Percentiles rank a stretch among this genome's conserved stretches.
Evolutionary conservation across 306 rosid species (phyloP).

Genomic region (Cajanus cajan): DNA sequence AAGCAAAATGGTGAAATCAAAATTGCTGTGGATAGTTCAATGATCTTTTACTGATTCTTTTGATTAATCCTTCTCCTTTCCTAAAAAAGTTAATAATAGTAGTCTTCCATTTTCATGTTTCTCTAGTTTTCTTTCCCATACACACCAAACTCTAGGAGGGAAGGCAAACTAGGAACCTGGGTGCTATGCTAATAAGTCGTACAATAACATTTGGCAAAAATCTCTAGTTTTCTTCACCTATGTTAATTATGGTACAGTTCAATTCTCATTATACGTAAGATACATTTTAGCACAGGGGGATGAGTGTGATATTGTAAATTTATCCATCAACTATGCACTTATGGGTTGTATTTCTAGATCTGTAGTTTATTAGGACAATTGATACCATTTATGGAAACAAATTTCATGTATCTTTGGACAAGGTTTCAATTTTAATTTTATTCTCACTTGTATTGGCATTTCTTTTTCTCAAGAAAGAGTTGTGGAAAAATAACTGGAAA

Average conservation of each 20-base stretch:
- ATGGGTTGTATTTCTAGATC: not conserved
- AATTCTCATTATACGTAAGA: not conserved
- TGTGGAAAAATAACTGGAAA: not conserved
- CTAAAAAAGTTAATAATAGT: not conserved
- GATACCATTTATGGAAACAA: not conserved
- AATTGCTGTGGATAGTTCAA: constrained; percentile 4
- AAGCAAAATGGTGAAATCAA: not conserved
- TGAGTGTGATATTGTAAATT: constrained; percentile 9
- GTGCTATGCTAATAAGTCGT: not conserved
- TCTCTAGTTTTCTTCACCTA: not conserved
- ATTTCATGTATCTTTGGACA: constrained; percentile 21
- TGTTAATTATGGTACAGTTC: not conserved
- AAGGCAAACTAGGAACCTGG: not conserved
- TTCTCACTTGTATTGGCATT: constrained; percentile 5
- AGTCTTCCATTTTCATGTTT: constrained; percentile 1
- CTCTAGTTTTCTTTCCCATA: constrained; percentile 20
- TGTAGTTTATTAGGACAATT: not conserved
- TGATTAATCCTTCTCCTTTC: not conserved
- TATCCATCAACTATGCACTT: not conserved
- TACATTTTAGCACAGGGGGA: not conserved
- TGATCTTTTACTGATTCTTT: constrained; percentile 13
- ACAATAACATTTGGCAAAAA: too few relatives aligned
- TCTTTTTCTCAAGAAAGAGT: not conserved
- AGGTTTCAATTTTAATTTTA: constrained; percentile 4
- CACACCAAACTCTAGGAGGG: not conserved